Evolutionary conservation across 345 rosid species (phyloP).

Genomic region (Populus pruinosa): DNA sequence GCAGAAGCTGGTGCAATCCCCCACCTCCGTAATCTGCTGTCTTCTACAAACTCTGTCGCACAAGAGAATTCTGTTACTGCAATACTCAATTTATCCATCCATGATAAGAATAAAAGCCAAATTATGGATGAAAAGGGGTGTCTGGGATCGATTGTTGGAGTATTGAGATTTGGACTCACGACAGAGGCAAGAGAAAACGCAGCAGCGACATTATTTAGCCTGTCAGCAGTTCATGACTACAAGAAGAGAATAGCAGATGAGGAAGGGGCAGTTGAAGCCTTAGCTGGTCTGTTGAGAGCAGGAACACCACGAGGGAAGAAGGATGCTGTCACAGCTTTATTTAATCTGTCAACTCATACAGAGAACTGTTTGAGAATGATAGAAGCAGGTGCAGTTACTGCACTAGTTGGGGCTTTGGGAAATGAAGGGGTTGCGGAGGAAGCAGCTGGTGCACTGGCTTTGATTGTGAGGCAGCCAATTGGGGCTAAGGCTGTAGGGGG

Average conservation of each 20-base stretch:
- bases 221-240: constrained; percentile 85
- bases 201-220: constrained; percentile 87
- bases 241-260: constrained; percentile 79
- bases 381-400: constrained; percentile 69
- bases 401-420: constrained; percentile 64
- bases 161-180: constrained; percentile 65
- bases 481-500: constrained; percentile 78
- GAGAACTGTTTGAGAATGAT: constrained; percentile 81
- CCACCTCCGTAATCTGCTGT: no score
- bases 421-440: constrained; percentile 85
- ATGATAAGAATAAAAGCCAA: constrained; percentile 74
- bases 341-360: constrained; percentile 75
- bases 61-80: no score
- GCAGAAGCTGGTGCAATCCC: constrained; percentile 76
- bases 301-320: constrained; percentile 90
- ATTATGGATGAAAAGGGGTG: constrained; percentile 85
- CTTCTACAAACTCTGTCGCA: no score
- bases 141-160: constrained; percentile 64
- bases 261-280: constrained; percentile 66
- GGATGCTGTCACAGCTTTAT: constrained; percentile 89
- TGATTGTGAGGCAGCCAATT: constrained; percentile 70
- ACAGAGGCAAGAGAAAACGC: constrained; percentile 91
- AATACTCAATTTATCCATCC: constrained; percentile 40
- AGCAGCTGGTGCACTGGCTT: constrained; percentile 83
- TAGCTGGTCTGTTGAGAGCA: constrained; percentile 55